phyloP scores from a whole-genome alignment of 2,329 filamentous ascomycete species.

The Ophiostoma himal-ulmi region DNA sequence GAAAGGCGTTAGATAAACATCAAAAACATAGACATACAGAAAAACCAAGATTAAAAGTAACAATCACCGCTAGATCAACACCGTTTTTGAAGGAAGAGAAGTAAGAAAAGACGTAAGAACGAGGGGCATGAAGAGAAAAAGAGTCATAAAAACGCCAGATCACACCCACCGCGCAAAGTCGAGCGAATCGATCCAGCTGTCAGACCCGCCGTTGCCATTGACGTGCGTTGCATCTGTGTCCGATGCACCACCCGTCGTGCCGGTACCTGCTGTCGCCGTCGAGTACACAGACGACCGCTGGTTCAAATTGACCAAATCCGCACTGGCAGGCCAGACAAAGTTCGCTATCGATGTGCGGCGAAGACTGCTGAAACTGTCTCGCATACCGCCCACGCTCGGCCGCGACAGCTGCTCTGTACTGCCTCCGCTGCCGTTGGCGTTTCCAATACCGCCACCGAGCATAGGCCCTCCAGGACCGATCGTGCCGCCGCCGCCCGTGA shows the following conservation, averaged over 20 bases:
- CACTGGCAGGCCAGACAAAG: slow-evolving; percentile 48
- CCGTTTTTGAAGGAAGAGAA: background rate
- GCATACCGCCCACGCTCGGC: slow-evolving; percentile 41
- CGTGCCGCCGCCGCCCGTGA: background rate
- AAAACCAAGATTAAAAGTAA: background rate
- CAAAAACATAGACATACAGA: background rate
- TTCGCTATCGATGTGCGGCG: slow-evolving; percentile 60
- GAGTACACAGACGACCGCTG: slow-evolving; percentile 56
- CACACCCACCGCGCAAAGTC: slow-evolving; percentile 46
- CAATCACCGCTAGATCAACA: background rate
- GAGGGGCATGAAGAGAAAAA: background rate
- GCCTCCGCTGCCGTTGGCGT: slow-evolving; percentile 15
- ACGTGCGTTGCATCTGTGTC: slow-evolving; percentile 41
- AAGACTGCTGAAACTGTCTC: slow-evolving; percentile 57
- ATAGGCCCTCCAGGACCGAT: background rate
- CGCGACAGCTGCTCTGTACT: slow-evolving; percentile 19
- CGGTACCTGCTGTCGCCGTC: slow-evolving; percentile 40
- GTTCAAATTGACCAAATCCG: slow-evolving; percentile 47
- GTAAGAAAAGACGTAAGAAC: background rate
- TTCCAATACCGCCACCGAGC: slow-evolving; percentile 10
- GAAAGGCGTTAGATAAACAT: slow-evolving; percentile 2
- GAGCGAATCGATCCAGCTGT: slow-evolving; percentile 42
- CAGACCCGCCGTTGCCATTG: slow-evolving; percentile 29
- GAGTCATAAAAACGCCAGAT: background rate
- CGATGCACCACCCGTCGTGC: background rate